phyloP scores from a whole-genome alignment of 2,329 filamentous ascomycete species.

The Pseudomassariella vexata region DNA sequence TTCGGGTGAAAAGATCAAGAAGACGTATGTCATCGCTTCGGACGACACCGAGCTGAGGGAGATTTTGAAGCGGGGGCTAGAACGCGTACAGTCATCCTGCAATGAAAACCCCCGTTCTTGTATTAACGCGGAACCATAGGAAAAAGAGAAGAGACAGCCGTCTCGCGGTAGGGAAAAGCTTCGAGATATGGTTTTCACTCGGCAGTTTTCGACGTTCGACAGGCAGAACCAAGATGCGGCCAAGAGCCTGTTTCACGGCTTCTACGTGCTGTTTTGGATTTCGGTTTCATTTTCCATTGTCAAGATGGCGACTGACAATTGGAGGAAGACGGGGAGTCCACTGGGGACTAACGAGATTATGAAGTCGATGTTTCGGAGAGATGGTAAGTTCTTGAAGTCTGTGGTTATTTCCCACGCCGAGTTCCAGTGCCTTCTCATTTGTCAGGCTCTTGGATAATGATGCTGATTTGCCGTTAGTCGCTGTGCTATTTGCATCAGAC shows the following conservation, averaged over 20 bases:
- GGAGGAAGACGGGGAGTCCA: constrained; percentile 59
- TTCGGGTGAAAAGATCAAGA: constrained; percentile 9
- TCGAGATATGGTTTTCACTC: constrained; percentile 61
- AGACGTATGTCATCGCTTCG: constrained; percentile 20
- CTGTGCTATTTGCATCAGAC: constrained; percentile 57
- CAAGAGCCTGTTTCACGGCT: constrained; percentile 70
- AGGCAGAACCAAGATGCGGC: constrained; percentile 59
- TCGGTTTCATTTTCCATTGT: constrained; percentile 60
- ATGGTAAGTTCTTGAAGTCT: constrained; percentile 33
- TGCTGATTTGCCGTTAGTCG: too few species aligned
- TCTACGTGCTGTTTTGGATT: constrained; percentile 77
- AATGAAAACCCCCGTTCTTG: constrained; percentile 6
- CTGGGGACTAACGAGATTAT: constrained; percentile 69
- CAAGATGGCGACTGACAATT: constrained; percentile 64
- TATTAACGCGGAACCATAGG: constrained; percentile 7
- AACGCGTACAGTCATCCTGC: constrained; percentile 13
- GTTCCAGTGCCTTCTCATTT: too few species aligned
- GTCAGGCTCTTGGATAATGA: too few species aligned
- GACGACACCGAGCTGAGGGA: constrained; percentile 35
- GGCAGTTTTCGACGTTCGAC: constrained; percentile 70
- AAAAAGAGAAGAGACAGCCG: constrained; percentile 13
- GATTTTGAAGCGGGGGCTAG: constrained; percentile 24
- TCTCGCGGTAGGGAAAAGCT: constrained; percentile 28
- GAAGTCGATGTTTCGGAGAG: constrained; percentile 55
- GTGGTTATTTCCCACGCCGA: too few species aligned